Conservation (phyloP, 495 filamentous ascomycete genomes). For the Parathielavia appendiculata region DNA sequence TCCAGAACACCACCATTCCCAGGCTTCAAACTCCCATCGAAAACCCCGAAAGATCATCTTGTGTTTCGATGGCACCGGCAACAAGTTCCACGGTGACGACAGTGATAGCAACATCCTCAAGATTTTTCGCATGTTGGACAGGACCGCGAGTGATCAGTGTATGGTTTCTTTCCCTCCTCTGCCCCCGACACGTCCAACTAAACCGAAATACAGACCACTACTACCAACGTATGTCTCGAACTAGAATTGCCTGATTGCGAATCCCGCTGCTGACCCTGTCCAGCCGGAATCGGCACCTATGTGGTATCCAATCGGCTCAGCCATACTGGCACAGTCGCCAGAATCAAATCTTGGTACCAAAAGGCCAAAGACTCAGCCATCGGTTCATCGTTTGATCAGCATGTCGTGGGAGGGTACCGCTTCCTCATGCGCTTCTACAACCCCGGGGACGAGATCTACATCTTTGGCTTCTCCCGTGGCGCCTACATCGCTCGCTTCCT, state of each 20-base stretch:
- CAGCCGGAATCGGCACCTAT: slow-evolving; percentile 82
- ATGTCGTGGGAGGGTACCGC: slow-evolving; percentile 80
- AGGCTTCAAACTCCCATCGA: background rate
- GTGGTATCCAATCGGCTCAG: slow-evolving; percentile 62
- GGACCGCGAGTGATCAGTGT: slow-evolving; percentile 49
- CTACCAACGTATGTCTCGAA: slow-evolving; percentile 53
- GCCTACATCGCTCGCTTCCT: slow-evolving; percentile 85
- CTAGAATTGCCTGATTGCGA: background rate
- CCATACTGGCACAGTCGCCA: slow-evolving; percentile 57
- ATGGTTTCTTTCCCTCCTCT: slow-evolving; percentile 18
- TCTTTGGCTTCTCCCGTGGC: slow-evolving; percentile 82
- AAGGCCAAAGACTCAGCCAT: slow-evolving; percentile 84
- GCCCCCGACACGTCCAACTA: background rate
- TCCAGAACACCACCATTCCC: slow-evolving; percentile 2
- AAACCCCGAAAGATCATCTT: slow-evolving; percentile 56
- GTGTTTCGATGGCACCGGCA: slow-evolving; percentile 88
- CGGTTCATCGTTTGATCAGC: slow-evolving; percentile 76
- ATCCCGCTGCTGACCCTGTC: slow-evolving; percentile 29
- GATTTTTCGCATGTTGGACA: slow-evolving; percentile 65
- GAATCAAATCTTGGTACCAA: slow-evolving; percentile 67
- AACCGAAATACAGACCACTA: slow-evolving; percentile 52
- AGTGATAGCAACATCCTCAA: slow-evolving; percentile 87
- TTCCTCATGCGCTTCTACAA: slow-evolving; percentile 85
- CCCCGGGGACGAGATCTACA: slow-evolving; percentile 71
- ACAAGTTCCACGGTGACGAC: slow-evolving; percentile 76